These are phyloP conservation scores for Calonectria multiphialidica DNA, from an alignment of 2,329 filamentous ascomycete species.

Conservation along the genomic window DNA sequence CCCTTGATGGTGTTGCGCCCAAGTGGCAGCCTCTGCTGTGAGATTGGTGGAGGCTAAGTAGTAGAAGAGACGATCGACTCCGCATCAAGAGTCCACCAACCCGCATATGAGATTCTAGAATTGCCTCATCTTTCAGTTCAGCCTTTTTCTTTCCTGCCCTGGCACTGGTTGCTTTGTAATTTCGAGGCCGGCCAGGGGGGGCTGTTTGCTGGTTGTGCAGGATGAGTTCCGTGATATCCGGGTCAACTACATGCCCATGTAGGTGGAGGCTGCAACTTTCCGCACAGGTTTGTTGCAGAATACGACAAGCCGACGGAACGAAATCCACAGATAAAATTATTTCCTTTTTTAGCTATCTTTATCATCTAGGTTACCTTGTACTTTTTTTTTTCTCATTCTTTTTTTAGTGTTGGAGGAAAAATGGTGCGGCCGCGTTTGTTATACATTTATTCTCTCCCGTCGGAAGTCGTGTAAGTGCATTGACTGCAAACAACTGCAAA, in stretches of 20 bases:
- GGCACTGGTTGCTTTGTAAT: neutral
- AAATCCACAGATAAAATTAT: neutral
- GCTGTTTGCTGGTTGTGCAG: neutral
- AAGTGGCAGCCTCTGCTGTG: neutral
- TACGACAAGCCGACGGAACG: neutral
- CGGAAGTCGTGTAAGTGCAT: slow-evolving; percentile 4
- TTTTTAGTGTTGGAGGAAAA: neutral
- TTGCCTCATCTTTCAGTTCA: neutral
- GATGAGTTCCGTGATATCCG: neutral
- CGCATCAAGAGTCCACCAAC: neutral
- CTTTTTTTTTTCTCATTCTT: no score
- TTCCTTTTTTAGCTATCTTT: neutral
- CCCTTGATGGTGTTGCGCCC: neutral
- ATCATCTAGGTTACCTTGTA: no score
- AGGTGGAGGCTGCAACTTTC: neutral
- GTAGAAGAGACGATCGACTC: neutral
- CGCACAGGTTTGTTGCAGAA: neutral
- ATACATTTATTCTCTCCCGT: neutral
- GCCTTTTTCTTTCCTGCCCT: neutral
- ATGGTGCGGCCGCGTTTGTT: neutral
- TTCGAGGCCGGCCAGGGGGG: neutral
- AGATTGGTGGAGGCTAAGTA: slow-evolving; percentile 15
- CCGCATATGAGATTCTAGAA: neutral
- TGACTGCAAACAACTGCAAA: slow-evolving; percentile 5
- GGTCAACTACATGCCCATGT: neutral